These are phyloP conservation scores for Annona squamosa DNA, from an alignment of 164 flowering plant genomes.

Conservation along the genomic window DNA sequence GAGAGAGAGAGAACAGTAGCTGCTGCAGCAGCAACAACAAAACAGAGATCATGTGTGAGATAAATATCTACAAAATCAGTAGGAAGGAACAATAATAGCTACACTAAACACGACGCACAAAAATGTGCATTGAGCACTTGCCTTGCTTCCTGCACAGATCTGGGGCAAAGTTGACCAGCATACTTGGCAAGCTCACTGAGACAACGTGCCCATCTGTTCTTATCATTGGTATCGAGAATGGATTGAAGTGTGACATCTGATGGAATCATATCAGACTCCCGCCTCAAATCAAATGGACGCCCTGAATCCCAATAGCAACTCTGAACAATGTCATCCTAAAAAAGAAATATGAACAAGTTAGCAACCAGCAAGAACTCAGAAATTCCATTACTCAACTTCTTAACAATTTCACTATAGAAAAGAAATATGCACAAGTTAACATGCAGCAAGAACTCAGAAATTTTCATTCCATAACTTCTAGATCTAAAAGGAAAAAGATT, in stretches of 20 bases:
- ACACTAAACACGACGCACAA: neutral
- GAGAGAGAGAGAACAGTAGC: neutral
- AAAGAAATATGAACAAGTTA: slow-evolving; percentile 8
- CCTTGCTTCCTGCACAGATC: slow-evolving; percentile 91
- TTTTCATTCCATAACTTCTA: too few species aligned
- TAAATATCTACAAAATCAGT: neutral
- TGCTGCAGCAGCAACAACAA: neutral
- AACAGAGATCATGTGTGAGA: too few species aligned
- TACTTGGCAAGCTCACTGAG: slow-evolving; percentile 94
- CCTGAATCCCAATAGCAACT: slow-evolving; percentile 97
- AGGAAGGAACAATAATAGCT: neutral
- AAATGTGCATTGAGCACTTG: slow-evolving; percentile 27
- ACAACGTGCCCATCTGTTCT: slow-evolving; percentile 93
- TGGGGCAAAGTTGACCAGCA: slow-evolving; percentile 89
- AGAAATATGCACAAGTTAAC: too few species aligned
- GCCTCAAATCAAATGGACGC: slow-evolving; percentile 82
- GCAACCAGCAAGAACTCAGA: neutral
- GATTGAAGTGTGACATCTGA: slow-evolving; percentile 86
- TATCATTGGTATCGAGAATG: slow-evolving; percentile 92
- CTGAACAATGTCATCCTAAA: slow-evolving; percentile 94
- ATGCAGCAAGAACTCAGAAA: too few species aligned
- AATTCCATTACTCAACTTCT: neutral
- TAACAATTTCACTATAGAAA: too few species aligned
- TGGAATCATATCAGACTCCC: slow-evolving; percentile 87
- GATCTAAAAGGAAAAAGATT: too few species aligned